Percentiles rank a stretch among this genome's conserved stretches.
phyloP scores from a whole-genome alignment of 2,329 filamentous ascomycete genomes.

The Penicillium paneum region DNA sequence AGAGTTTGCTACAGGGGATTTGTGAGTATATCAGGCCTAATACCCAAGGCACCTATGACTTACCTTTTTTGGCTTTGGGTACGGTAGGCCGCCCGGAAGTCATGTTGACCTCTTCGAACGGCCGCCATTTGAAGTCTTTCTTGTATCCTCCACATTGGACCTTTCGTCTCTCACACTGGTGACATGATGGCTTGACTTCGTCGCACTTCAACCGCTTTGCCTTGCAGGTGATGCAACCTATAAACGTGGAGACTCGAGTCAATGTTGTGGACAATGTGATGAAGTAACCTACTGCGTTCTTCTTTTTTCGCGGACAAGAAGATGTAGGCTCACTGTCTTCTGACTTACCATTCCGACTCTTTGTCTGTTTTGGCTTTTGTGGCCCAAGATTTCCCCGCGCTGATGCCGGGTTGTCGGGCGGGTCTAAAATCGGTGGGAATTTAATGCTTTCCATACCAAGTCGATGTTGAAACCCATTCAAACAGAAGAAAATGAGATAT shows the following conservation, averaged over 20 bases:
- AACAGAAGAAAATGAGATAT: not conserved
- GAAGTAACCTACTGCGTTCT: not conserved
- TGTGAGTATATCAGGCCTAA: not conserved
- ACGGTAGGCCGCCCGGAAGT: slow-evolving; percentile 31
- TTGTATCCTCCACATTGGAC: slow-evolving; percentile 69
- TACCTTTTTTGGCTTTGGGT: slow-evolving; percentile 49
- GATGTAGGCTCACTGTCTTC: not conserved
- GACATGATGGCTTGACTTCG: slow-evolving; percentile 66
- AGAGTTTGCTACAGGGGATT: slow-evolving; percentile 2
- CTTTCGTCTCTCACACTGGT: slow-evolving; percentile 63
- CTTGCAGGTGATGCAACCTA: slow-evolving; percentile 72
- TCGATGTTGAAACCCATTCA: slow-evolving; percentile 8
- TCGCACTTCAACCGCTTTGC: slow-evolving; percentile 71
- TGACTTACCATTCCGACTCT: slow-evolving; percentile 67
- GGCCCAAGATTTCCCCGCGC: slow-evolving; percentile 26
- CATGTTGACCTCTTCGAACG: slow-evolving; percentile 63
- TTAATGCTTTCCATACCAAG: slow-evolving; percentile 56
- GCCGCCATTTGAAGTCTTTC: slow-evolving; percentile 73
- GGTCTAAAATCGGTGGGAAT: slow-evolving; percentile 55
- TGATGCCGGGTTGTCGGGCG: slow-evolving; percentile 23
- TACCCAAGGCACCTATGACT: not conserved
- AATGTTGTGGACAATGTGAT: slow-evolving; percentile 15
- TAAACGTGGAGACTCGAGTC: slow-evolving; percentile 25
- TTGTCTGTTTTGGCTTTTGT: slow-evolving; percentile 67
- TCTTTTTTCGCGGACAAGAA: not conserved